Evolutionary conservation across 805 yeast genomes (phyloP).

Genomic region (Osmozyma mogii): DNA sequence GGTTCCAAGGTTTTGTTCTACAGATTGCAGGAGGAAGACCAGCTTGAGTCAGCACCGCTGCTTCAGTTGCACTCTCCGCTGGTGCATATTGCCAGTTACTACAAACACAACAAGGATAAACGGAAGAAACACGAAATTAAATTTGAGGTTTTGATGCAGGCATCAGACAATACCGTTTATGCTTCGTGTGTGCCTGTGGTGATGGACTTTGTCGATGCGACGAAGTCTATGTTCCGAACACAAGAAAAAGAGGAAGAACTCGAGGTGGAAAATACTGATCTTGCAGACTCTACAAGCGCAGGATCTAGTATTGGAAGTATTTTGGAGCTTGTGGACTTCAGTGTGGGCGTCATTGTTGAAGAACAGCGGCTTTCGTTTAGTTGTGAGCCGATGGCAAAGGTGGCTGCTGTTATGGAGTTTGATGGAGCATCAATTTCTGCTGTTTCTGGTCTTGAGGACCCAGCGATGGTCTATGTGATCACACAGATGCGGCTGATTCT

Average conservation of each 20-base stretch:
- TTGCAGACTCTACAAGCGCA: too few species aligned
- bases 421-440: constrained; percentile 58
- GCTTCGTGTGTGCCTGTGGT: constrained; percentile 77
- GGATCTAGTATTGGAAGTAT: constrained; percentile 26
- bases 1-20: constrained; percentile 58
- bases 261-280: constrained; percentile 11
- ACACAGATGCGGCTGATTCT: constrained; percentile 47
- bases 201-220: constrained; percentile 45
- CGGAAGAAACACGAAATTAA: constrained; percentile 37
- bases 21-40: constrained; percentile 34
- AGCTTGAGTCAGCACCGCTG: constrained; percentile 31
- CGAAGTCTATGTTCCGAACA: constrained; percentile 36
- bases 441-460: constrained; percentile 31
- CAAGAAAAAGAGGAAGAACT: constrained; percentile 3
- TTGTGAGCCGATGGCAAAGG: constrained; percentile 92
- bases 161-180: constrained; percentile 63
- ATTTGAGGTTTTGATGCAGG: constrained; percentile 50
- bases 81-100: constrained; percentile 49
- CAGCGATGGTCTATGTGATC: constrained; percentile 5
- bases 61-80: constrained; percentile 71
- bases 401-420: constrained; percentile 74
- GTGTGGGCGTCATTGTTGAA: constrained; percentile 55
- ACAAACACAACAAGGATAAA: constrained; percentile 30
- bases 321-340: constrained; percentile 50
- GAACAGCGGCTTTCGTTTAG: constrained; percentile 71